phyloP scores from a whole-genome alignment of 2,329 filamentous ascomycete genomes.

The Aspergillus transmontanensis region DNA sequence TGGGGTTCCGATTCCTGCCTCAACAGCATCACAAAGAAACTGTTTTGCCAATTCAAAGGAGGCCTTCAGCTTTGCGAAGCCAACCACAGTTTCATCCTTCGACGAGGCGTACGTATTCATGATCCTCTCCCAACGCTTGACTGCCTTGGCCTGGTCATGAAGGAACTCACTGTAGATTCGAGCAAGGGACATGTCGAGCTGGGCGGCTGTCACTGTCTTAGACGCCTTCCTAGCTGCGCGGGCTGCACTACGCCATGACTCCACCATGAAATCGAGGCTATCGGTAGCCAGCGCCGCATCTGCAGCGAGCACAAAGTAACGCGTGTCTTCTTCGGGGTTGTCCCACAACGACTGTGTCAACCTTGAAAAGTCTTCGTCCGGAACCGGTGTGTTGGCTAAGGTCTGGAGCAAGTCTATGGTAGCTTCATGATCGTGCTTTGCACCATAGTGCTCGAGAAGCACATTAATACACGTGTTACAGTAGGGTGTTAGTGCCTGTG shows the following conservation, averaged over 20 bases:
- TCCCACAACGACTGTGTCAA: slow-evolving; percentile 3
- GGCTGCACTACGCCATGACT: not conserved
- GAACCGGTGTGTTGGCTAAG: not conserved
- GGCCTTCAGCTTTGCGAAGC: not conserved
- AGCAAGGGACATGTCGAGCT: slow-evolving; percentile 11
- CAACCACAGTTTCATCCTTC: slow-evolving; percentile 6
- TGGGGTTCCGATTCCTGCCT: slow-evolving; percentile 6
- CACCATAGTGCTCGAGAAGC: slow-evolving; percentile 5
- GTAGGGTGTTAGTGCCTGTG: not conserved
- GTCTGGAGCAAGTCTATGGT: slow-evolving; percentile 5
- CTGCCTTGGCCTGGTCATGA: slow-evolving; percentile 9
- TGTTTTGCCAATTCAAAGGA: slow-evolving; percentile 3
- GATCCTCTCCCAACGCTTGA: slow-evolving; percentile 14
- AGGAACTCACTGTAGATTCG: slow-evolving; percentile 13
- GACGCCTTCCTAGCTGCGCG: slow-evolving; percentile 6
- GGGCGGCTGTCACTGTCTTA: slow-evolving; percentile 7
- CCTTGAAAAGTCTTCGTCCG: not conserved
- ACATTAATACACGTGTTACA: slow-evolving; percentile 4
- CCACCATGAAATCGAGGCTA: slow-evolving; percentile 9
- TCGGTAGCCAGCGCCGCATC: not conserved
- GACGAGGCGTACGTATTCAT: slow-evolving; percentile 9
- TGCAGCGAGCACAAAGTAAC: not conserved
- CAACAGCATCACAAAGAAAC: slow-evolving; percentile 7
- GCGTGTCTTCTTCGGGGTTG: not conserved
- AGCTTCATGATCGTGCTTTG: not conserved